phyloP scores from a whole-genome alignment of 768 basidiomycete genomes.

The Ramaria sp. region DNA sequence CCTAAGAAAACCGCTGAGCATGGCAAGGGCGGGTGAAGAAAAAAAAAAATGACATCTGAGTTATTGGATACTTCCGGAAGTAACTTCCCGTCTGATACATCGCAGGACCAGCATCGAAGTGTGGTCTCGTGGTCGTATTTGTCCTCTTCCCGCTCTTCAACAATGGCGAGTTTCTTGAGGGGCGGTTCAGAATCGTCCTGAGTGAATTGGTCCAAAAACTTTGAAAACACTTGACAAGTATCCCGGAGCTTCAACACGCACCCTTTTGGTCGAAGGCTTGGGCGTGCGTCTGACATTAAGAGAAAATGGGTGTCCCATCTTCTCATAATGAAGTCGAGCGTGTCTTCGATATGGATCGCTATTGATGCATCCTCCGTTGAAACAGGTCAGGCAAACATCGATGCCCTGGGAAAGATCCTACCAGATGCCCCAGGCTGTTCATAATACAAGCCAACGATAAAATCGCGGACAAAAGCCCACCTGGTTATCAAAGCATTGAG shows the following conservation, averaged over 20 bases:
- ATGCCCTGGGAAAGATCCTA: constrained; percentile 69
- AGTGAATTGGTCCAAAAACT: background rate
- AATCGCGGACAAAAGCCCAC: constrained; percentile 25
- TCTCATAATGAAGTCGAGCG: constrained; percentile 57
- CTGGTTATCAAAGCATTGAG: constrained; percentile 94
- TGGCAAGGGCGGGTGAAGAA: background rate
- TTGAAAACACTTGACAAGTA: background rate
- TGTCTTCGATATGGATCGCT: constrained; percentile 50
- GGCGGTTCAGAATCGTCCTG: constrained; percentile 50
- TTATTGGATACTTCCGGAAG: constrained; percentile 28
- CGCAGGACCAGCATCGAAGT: constrained; percentile 73
- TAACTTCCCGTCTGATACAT: constrained; percentile 35
- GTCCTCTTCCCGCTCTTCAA: constrained; percentile 81
- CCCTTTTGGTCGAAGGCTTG: constrained; percentile 55
- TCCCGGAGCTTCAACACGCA: constrained; percentile 29
- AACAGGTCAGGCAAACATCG: constrained; percentile 86
- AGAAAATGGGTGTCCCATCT: constrained; percentile 64
- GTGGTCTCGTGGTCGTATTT: constrained; percentile 60
- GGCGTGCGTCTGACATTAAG: constrained; percentile 69
- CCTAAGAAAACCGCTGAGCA: constrained; percentile 28
- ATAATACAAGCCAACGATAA: background rate
- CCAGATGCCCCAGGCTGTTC: background rate
- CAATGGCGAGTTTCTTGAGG: constrained; percentile 82
- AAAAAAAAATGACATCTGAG: constrained; percentile 8
- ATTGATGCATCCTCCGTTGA: constrained; percentile 80